phyloP scores from a whole-genome alignment of 2,329 filamentous ascomycete genomes.

The Neocucurbitaria cava region DNA sequence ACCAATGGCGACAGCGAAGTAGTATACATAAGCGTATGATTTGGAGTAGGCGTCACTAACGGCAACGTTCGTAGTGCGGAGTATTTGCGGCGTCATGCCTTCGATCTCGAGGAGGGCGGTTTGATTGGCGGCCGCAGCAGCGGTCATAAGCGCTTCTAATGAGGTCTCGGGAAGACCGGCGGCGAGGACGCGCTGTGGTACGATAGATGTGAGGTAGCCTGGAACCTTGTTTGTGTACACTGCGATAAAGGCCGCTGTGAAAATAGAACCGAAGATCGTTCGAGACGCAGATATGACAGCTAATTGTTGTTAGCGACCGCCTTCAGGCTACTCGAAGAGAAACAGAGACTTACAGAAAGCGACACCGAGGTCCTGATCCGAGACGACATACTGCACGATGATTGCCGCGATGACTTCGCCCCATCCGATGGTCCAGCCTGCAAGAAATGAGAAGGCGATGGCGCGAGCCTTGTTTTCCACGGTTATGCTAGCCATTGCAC shows the following conservation, averaged over 20 bases:
- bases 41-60: constrained; percentile 20
- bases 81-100: constrained; percentile 21
- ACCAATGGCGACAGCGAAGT: constrained; percentile 25
- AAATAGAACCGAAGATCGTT: constrained; percentile 24
- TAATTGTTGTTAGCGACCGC: background rate
- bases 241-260: constrained; percentile 27
- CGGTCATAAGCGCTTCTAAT: constrained; percentile 19
- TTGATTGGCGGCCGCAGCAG: constrained; percentile 16
- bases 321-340: background rate
- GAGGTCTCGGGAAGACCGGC: constrained; percentile 24
- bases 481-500: constrained; percentile 24
- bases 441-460: constrained; percentile 19
- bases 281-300: constrained; percentile 22
- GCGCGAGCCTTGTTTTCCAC: constrained; percentile 13
- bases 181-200: constrained; percentile 9
- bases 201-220: constrained; percentile 17
- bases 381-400: constrained; percentile 13
- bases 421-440: constrained; percentile 23
- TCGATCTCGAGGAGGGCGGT: constrained; percentile 8
- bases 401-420: constrained; percentile 21
- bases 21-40: constrained; percentile 31
- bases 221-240: constrained; percentile 30
- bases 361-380: constrained; percentile 18
- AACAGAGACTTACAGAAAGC: constrained; percentile 17
- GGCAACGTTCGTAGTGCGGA: constrained; percentile 14